phyloP scores from a whole-genome alignment of 106 monocot species.

The Acorus calamus region DNA sequence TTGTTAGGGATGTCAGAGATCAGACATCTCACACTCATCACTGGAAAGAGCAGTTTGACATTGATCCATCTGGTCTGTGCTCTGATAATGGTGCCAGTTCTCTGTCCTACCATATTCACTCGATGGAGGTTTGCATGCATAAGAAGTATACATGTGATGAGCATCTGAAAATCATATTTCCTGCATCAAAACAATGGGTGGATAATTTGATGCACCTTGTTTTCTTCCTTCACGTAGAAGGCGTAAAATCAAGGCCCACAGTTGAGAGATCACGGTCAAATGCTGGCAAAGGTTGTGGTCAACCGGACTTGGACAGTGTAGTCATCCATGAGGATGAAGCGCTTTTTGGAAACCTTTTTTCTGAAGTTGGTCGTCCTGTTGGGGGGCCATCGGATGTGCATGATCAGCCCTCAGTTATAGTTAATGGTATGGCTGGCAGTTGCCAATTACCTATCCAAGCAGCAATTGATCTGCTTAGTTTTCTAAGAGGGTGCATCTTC shows the following conservation, averaged over 20 bases:
- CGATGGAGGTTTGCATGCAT: conserved; percentile 40
- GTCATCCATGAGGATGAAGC: conserved; percentile 89
- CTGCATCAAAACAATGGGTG: conserved; percentile 62
- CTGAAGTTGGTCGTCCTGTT: conserved; percentile 58
- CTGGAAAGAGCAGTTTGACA: conserved; percentile 14
- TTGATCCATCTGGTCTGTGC: conserved; percentile 8
- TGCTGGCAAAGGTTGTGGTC: conserved; percentile 34
- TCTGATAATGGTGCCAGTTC: conserved; percentile 8
- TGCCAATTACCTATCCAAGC: conserved; percentile 44
- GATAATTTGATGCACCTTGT: conserved; percentile 65
- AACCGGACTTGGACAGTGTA: conserved; percentile 45
- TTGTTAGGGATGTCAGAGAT: conserved; percentile 44
- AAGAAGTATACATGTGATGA: conserved; percentile 54
- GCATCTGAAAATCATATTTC: conserved; percentile 51
- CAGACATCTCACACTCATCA: conserved; percentile 25
- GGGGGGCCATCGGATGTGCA: conserved; percentile 34
- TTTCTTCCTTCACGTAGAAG: conserved; percentile 65
- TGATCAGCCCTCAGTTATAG: conserved; percentile 38
- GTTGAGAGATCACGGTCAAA: conserved; percentile 26
- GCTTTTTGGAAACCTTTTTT: conserved; percentile 93
- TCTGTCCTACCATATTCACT: conserved; percentile 41
- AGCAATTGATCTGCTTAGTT: conserved; percentile 46
- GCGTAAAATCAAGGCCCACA: conserved; percentile 38
- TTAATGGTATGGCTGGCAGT: conserved; percentile 11
- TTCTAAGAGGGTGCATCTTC: conserved; percentile 64